A percentile compares a stretch with the other conserved stretches of the same genome.
Evolutionary conservation across 1,284 basidiomycete species (phyloP).

Genomic region (Cystobasidium pallidum): DNA sequence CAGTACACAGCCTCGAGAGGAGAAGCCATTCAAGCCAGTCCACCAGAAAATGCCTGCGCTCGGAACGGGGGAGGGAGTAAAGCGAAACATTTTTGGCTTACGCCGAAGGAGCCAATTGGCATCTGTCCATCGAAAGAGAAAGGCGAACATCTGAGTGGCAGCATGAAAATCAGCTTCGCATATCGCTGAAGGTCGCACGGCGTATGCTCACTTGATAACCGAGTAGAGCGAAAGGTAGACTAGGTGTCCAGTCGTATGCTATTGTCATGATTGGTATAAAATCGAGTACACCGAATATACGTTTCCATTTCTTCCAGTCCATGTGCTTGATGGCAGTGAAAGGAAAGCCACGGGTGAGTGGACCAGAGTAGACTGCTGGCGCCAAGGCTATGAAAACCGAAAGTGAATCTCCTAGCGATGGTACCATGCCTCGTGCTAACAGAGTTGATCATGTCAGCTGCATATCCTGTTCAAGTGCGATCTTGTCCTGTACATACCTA

Average conservation of each 20-base stretch:
- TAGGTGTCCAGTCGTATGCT: constrained; percentile 64
- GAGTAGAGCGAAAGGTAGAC: constrained; percentile 58
- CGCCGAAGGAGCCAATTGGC: constrained; percentile 64
- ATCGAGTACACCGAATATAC: constrained; percentile 64
- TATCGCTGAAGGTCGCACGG: background rate
- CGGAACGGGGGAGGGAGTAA: constrained; percentile 66
- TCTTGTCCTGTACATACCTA: constrained; percentile 47
- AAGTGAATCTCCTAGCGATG: constrained; percentile 63
- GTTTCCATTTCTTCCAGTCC: constrained; percentile 64
- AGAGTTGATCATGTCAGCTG: constrained; percentile 57
- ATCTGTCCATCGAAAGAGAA: constrained; percentile 67
- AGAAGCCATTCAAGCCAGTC: constrained; percentile 66
- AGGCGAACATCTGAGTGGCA: constrained; percentile 64
- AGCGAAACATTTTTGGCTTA: constrained; percentile 68
- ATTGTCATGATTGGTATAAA: constrained; percentile 67
- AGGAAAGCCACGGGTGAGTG: constrained; percentile 65
- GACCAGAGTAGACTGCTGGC: constrained; percentile 66
- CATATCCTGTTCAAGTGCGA: too few species aligned
- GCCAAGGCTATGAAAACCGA: constrained; percentile 66
- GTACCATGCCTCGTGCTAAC: constrained; percentile 63
- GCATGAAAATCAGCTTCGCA: constrained; percentile 11
- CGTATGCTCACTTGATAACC: constrained; percentile 55
- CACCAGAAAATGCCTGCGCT: constrained; percentile 58
- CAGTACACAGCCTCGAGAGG: constrained; percentile 63
- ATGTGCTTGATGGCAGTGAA: constrained; percentile 62